These are phyloP conservation scores for Aspergillus awamori DNA, from an alignment of 2,329 filamentous ascomycete genomes.

Conservation along the genomic window DNA sequence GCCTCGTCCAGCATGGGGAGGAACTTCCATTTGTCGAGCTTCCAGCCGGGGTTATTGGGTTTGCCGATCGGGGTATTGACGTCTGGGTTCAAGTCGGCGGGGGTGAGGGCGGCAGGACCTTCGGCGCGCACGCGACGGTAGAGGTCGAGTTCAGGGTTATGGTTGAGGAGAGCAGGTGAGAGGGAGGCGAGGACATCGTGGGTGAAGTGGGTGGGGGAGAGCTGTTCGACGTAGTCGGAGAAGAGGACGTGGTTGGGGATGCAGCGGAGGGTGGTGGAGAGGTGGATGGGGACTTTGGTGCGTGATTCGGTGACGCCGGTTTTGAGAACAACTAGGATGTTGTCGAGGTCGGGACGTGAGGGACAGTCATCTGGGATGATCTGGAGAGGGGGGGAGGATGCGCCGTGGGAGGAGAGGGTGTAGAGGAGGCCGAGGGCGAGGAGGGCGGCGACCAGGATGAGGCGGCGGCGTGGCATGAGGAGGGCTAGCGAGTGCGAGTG, in stretches of 20 bases:
- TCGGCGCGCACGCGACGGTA: constrained; percentile 50
- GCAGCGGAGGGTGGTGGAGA: constrained; percentile 58
- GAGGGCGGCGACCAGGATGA: neutral
- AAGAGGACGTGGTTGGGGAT: constrained; percentile 60
- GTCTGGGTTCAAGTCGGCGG: constrained; percentile 30
- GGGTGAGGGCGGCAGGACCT: constrained; percentile 45
- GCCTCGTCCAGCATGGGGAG: constrained; percentile 56
- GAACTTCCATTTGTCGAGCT: constrained; percentile 61
- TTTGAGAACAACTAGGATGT: constrained; percentile 41
- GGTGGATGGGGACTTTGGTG: constrained; percentile 58
- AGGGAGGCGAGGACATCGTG: constrained; percentile 53
- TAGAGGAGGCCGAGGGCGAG: neutral
- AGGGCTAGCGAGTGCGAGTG: neutral
- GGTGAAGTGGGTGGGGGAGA: constrained; percentile 50
- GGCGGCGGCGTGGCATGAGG: constrained; percentile 7
- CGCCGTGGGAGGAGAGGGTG: neutral
- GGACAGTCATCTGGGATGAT: constrained; percentile 28
- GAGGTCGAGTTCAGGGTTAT: constrained; percentile 52
- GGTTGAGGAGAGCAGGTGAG: constrained; percentile 42
- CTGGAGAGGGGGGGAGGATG: neutral
- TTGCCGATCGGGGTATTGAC: constrained; percentile 40
- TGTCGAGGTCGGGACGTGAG: constrained; percentile 41
- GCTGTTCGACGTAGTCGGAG: constrained; percentile 59
- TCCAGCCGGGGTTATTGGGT: constrained; percentile 51
- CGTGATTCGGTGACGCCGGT: constrained; percentile 61